Conservation (phyloP, 768 basidiomycete species). For the Termitomyces sp. region DNA sequence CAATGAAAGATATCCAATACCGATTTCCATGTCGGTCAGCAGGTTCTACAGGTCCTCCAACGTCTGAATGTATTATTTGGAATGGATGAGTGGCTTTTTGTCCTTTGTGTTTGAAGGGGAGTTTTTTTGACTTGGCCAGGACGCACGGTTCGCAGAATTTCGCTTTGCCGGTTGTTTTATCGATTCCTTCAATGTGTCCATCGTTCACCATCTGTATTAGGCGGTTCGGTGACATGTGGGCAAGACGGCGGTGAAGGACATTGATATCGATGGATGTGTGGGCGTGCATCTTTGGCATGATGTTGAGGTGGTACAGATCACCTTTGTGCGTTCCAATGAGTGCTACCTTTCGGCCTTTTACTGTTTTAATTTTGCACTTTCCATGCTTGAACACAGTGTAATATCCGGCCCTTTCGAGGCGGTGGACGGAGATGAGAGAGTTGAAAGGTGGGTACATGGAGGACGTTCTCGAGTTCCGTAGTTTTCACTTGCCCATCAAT, state of each 20-base stretch:
- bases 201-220: no score
- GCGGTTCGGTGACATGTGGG: no score
- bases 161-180: neutral
- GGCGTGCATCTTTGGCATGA: neutral
- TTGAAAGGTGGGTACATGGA: neutral
- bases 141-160: neutral
- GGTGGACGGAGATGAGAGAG: neutral
- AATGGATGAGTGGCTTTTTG: neutral
- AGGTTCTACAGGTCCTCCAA: no score
- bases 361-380: neutral
- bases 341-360: neutral
- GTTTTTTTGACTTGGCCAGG: no score
- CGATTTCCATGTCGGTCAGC: no score
- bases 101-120: neutral
- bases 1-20: no score
- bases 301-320: no score
- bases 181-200: no score
- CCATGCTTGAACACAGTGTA: no score
- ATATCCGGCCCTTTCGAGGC: neutral
- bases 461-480: no score
- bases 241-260: no score
- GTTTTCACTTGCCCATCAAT: neutral
- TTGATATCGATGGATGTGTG: neutral
- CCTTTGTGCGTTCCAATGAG: neutral
- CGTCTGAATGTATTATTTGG: no score